These are phyloP conservation scores for Ambrosiella cleistominuta DNA, from an alignment of 2,329 filamentous ascomycete species.

Conservation along the genomic window DNA sequence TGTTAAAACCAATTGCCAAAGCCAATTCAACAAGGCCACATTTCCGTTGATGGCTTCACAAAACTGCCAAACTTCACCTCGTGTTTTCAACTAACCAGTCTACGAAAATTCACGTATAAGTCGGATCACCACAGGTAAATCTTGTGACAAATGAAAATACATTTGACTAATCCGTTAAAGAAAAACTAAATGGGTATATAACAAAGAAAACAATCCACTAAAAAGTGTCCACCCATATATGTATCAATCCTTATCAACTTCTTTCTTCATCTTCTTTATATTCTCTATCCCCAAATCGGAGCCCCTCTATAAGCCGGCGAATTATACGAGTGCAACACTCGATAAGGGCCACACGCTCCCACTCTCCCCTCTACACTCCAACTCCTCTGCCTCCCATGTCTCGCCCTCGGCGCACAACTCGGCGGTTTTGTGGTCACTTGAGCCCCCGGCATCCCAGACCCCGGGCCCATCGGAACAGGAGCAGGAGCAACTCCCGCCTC, in stretches of 20 bases:
- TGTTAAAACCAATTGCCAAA: background rate
- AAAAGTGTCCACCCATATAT: background rate
- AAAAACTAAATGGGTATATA: conserved; percentile 6
- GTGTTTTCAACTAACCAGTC: too few relatives aligned
- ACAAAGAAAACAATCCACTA: background rate
- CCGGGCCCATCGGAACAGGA: background rate
- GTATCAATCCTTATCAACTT: too few relatives aligned
- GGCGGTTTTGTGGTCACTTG: background rate
- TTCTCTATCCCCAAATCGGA: conserved; percentile 34
- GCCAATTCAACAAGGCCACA: too few relatives aligned
- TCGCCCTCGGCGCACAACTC: background rate
- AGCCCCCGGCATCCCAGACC: conserved; percentile 11
- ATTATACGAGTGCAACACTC: conserved; percentile 40
- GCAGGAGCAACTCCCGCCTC: too few relatives aligned
- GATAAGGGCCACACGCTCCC: conserved; percentile 24
- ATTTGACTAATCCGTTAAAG: conserved; percentile 1
- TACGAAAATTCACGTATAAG: too few relatives aligned
- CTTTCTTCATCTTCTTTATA: too few relatives aligned
- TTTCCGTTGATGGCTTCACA: background rate
- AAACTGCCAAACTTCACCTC: background rate
- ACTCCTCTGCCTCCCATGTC: conserved; percentile 25
- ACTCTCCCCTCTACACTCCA: conserved; percentile 17
- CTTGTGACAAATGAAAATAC: background rate
- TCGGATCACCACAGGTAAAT: too few relatives aligned
- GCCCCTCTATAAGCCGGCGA: conserved; percentile 37